These are phyloP conservation scores for Calendula officinalis DNA, from an alignment of 129 eudicot genomes.

Conservation along the genomic window DNA sequence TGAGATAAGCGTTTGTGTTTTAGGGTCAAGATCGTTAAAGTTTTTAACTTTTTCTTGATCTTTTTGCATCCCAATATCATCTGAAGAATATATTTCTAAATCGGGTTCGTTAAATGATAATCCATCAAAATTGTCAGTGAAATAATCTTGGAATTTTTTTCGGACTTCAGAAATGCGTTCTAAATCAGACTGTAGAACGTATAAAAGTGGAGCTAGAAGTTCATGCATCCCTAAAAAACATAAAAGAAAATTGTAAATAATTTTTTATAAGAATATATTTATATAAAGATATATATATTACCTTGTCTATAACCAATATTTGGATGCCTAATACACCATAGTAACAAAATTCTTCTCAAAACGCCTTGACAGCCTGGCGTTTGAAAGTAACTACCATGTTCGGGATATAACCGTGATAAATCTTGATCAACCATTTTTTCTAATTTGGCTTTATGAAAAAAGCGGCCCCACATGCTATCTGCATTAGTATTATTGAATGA, in stretches of 20 bases:
- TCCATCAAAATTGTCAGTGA: conserved; percentile 87
- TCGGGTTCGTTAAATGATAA: conserved; percentile 68
- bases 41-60: conserved; percentile 29
- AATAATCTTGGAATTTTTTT: conserved; percentile 67
- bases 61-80: conserved; percentile 34
- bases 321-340: conserved; percentile 96
- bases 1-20: conserved; percentile 52
- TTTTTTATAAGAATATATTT: not conserved
- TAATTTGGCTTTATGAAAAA: conserved; percentile 89
- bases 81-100: conserved; percentile 49
- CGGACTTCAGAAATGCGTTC: conserved; percentile 69
- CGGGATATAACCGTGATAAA: conserved; percentile 90
- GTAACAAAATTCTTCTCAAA: conserved; percentile 70
- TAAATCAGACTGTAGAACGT: conserved; percentile 84
- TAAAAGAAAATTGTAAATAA: not conserved
- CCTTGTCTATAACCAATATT: conserved; percentile 97
- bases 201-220: conserved; percentile 85
- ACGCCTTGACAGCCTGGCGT: conserved; percentile 81
- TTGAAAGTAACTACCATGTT: conserved; percentile 84
- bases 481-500: conserved; percentile 20
- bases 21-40: conserved; percentile 63
- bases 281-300: conserved; percentile 10
- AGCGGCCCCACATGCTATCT: conserved; percentile 99
- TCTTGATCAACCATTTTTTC: conserved; percentile 97
- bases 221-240: conserved; percentile 86